These are phyloP conservation scores for Diutina neorugosa DNA, from an alignment of 1,139 yeast genomes.

Conservation along the genomic window DNA sequence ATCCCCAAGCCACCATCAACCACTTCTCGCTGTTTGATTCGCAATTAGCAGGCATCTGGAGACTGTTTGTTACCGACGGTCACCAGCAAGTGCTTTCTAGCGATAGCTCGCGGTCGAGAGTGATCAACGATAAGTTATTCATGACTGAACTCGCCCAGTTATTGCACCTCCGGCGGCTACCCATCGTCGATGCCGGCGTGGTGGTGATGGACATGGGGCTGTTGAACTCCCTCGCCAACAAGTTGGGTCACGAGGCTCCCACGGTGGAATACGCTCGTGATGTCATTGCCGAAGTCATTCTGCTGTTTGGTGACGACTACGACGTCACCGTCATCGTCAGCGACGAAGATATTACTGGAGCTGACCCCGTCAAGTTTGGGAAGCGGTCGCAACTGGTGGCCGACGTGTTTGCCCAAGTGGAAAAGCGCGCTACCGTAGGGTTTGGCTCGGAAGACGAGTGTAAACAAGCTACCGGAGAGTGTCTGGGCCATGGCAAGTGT, in stretches of 20 bases:
- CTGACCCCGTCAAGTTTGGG: neutral
- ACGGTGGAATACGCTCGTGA: neutral
- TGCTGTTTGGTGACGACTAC: neutral
- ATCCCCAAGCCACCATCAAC: neutral
- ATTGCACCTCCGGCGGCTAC: neutral
- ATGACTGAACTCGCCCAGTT: neutral
- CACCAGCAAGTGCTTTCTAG: neutral
- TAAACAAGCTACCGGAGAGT: constrained; percentile 36
- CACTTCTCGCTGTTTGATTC: neutral
- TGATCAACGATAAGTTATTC: neutral
- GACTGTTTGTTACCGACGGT: neutral
- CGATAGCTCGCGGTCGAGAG: neutral
- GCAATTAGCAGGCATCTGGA: neutral
- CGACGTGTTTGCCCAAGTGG: constrained; percentile 9
- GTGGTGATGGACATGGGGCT: neutral
- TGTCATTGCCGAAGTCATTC: neutral
- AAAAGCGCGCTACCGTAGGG: constrained; percentile 9
- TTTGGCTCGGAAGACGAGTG: constrained; percentile 41
- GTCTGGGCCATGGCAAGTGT: constrained; percentile 58
- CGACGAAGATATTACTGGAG: neutral
- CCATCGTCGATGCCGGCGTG: neutral
- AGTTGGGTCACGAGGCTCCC: neutral
- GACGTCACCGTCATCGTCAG: neutral
- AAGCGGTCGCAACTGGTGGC: constrained; percentile 6
- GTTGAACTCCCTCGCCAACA: neutral